phyloP scores from a whole-genome alignment of 2,329 filamentous ascomycete genomes.

The Penicillium freii region DNA sequence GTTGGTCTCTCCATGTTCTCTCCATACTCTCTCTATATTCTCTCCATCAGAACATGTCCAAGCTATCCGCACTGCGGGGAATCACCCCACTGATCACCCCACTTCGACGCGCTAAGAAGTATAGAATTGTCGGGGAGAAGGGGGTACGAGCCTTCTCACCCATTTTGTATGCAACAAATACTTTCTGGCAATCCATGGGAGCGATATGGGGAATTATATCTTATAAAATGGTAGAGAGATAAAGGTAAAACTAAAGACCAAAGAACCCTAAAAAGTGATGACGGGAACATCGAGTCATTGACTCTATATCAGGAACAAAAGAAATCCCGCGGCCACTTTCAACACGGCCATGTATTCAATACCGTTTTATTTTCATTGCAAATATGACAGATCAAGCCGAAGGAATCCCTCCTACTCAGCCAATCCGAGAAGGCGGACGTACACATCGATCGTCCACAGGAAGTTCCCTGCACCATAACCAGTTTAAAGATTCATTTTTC shows the following conservation, averaged over 20 bases:
- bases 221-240: too few species aligned
- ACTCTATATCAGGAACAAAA: constrained; percentile 6
- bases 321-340: background rate
- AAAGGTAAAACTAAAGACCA: background rate
- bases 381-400: background rate
- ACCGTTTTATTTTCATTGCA: background rate
- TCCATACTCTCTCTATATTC: background rate
- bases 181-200: background rate
- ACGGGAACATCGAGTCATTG: constrained; percentile 8
- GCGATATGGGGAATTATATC: background rate
- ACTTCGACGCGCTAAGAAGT: background rate
- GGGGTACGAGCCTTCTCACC: too few species aligned
- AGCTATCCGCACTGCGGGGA: background rate
- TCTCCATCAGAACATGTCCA: background rate
- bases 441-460: constrained; percentile 17
- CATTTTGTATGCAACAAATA: too few species aligned
- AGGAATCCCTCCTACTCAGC: constrained; percentile 1
- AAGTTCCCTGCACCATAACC: constrained; percentile 26
- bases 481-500: constrained; percentile 26
- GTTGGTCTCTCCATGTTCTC: background rate
- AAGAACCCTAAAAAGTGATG: background rate
- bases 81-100: background rate
- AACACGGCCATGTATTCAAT: too few species aligned
- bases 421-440: background rate
- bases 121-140: background rate